Percentiles rank a stretch among this genome's conserved stretches.
phyloP scores from a whole-genome alignment of 805 yeast species.

The Candida koratica region DNA sequence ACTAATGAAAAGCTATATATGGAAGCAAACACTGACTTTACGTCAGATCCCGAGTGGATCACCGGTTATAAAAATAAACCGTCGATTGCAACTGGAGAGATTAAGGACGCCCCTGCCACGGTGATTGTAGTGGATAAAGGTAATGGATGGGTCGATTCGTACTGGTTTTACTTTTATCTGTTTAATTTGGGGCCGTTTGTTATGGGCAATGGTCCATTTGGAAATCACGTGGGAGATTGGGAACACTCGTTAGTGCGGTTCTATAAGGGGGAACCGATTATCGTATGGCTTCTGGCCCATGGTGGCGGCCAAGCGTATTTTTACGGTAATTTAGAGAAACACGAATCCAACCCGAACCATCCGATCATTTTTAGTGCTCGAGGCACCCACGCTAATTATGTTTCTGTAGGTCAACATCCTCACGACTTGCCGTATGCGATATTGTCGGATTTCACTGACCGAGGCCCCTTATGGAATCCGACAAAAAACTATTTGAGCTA shows the following conservation, averaged over 20 bases:
- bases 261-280: slow-evolving; percentile 71
- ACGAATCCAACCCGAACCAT: slow-evolving; percentile 38
- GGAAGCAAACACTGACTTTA: slow-evolving; percentile 69
- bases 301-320: slow-evolving; percentile 93
- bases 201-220: slow-evolving; percentile 97
- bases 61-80: slow-evolving; percentile 72
- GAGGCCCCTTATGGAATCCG: slow-evolving; percentile 97
- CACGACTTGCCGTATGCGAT: slow-evolving; percentile 94
- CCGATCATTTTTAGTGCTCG: slow-evolving; percentile 88
- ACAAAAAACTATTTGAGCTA: slow-evolving; percentile 76
- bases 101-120: slow-evolving; percentile 73
- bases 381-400: slow-evolving; percentile 97
- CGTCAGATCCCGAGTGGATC: slow-evolving; percentile 72
- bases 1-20: slow-evolving; percentile 45
- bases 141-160: slow-evolving; percentile 91
- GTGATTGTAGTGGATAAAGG: slow-evolving; percentile 87
- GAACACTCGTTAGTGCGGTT: slow-evolving; percentile 89
- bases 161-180: slow-evolving; percentile 93
- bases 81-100: slow-evolving; percentile 63
- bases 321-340: slow-evolving; percentile 71
- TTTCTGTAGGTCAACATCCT: slow-evolving; percentile 92
- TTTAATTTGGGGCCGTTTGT: slow-evolving; percentile 95
- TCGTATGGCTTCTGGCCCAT: slow-evolving; percentile 96
- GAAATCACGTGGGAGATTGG: slow-evolving; percentile 98
- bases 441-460: slow-evolving; percentile 86